Evolutionary conservation across 345 rosid species (phyloP).

Genomic region (Eucalyptus cladocalyx): DNA sequence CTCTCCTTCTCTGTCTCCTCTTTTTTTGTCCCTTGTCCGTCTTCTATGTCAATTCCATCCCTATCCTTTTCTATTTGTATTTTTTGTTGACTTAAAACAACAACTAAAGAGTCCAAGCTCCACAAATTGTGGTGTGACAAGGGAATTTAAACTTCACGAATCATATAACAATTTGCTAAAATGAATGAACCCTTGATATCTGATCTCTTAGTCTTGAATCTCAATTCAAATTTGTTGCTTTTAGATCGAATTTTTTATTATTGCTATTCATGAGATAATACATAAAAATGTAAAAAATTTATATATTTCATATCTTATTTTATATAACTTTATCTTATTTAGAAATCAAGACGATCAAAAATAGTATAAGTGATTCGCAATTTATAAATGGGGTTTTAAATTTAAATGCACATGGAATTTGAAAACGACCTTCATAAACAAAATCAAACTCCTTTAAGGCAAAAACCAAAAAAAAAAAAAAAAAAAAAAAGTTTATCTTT

Average conservation of each 20-base stretch:
- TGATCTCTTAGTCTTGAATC: background rate
- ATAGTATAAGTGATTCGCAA: background rate
- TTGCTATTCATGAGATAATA: fast-evolving
- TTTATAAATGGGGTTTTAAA: background rate
- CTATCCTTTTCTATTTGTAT: background rate
- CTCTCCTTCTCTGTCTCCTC: background rate
- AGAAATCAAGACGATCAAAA: background rate
- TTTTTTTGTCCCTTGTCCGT: background rate
- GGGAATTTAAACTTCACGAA: fast-evolving
- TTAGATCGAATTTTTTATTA: background rate
- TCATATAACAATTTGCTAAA: fast-evolving
- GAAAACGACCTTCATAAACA: background rate
- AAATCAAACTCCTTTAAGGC: background rate
- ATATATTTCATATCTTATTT: background rate
- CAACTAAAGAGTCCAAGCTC: no score
- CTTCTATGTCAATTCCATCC: background rate
- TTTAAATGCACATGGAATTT: background rate
- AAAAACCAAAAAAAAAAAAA: background rate
- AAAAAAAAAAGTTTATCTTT: background rate
- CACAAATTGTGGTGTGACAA: no score
- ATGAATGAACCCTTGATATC: background rate
- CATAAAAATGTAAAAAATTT: background rate
- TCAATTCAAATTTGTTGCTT: background rate
- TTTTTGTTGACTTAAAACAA: background rate
- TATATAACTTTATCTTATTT: background rate